Conservation (phyloP, 2,329 filamentous ascomycete genomes). For the Alternaria triticimaculans region DNA sequence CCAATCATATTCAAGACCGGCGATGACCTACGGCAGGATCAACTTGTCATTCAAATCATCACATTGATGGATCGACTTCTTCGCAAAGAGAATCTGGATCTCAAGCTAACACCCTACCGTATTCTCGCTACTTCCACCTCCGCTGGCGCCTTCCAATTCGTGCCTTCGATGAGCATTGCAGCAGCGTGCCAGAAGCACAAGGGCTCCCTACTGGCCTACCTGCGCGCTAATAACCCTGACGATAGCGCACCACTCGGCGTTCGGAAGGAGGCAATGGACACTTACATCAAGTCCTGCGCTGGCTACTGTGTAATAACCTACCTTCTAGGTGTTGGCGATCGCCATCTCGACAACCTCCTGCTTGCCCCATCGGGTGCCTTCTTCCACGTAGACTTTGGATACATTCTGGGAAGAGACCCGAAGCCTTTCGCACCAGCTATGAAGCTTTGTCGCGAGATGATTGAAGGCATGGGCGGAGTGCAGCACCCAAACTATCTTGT, state of each 20-base stretch:
- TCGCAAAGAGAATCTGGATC: slow-evolving; percentile 92
- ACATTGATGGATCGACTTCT: slow-evolving; percentile 96
- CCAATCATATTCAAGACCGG: slow-evolving; percentile 97
- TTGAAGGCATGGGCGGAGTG: slow-evolving; percentile 94
- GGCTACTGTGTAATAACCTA: slow-evolving; percentile 99
- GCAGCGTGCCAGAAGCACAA: slow-evolving; percentile 85
- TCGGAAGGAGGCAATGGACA: slow-evolving; percentile 91
- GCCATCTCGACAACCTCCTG: slow-evolving; percentile 93
- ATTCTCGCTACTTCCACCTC: slow-evolving; percentile 91
- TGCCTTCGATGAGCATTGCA: slow-evolving; percentile 84
- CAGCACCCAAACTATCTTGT: slow-evolving; percentile 80
- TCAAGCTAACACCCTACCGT: slow-evolving; percentile 94
- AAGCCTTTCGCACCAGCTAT: slow-evolving; percentile 97
- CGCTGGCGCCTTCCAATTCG: slow-evolving; percentile 91
- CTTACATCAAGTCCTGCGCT: slow-evolving; percentile 92
- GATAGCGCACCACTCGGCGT: slow-evolving; percentile 81
- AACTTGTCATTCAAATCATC: slow-evolving; percentile 96
- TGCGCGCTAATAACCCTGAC: slow-evolving; percentile 89
- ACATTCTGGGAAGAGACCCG: slow-evolving; percentile 94
- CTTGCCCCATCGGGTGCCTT: slow-evolving; percentile 90
- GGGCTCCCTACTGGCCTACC: slow-evolving; percentile 77
- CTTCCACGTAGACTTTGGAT: slow-evolving; percentile 98
- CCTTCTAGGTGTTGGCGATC: slow-evolving; percentile 92
- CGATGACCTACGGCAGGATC: slow-evolving; percentile 94
- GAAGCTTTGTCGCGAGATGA: slow-evolving; percentile 98